A percentile compares a stretch with the other conserved stretches of the same genome.
Evolutionary conservation across 2,329 filamentous ascomycete species (phyloP).

Genomic region (Ophiostoma ulmi): DNA sequence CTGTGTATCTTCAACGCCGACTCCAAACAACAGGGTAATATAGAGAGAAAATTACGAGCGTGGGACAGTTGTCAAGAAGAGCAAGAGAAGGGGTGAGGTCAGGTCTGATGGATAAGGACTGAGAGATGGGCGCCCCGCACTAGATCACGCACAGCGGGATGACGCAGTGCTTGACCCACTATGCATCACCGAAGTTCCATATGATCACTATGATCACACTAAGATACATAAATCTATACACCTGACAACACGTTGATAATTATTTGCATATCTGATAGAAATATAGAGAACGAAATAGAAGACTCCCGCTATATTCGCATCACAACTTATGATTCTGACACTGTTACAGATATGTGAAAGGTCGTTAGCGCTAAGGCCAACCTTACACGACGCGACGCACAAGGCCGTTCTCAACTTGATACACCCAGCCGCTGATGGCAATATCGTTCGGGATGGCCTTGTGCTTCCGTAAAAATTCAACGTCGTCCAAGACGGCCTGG

Average conservation of each 20-base stretch:
- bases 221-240: not conserved
- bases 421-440: conserved; percentile 63
- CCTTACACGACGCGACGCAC: conserved; percentile 21
- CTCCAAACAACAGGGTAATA: no score
- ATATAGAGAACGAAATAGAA: no score
- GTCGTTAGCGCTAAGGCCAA: not conserved
- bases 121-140: not conserved
- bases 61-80: not conserved
- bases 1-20: no score
- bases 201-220: not conserved
- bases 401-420: conserved; percentile 26
- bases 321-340: no score
- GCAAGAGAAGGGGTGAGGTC: not conserved
- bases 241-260: not conserved
- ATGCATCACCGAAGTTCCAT: not conserved
- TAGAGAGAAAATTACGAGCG: not conserved
- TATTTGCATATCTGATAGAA: no score
- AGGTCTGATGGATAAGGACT: not conserved
- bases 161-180: conserved; percentile 2
- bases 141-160: conserved; percentile 3
- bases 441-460: conserved; percentile 57
- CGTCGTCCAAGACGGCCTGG: conserved; percentile 60
- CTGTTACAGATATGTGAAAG: no score
- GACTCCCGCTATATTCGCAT: no score
- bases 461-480: conserved; percentile 55